A percentile compares a stretch with the other conserved stretches of the same genome.
Conservation (phyloP, 257 asterid genomes). For the Asclepias syriaca region DNA sequence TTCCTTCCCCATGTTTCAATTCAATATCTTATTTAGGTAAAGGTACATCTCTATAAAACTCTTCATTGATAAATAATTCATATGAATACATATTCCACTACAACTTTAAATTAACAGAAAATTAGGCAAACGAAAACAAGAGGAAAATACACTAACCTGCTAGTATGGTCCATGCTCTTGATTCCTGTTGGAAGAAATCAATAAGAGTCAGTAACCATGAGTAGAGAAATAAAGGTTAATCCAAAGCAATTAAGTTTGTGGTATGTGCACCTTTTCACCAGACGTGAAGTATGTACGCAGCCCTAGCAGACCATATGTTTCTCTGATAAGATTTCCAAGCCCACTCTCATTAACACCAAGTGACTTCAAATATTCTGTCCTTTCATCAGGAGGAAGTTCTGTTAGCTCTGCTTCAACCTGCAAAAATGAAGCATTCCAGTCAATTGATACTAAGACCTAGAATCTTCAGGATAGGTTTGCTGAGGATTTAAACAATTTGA, state of each 20-base stretch:
- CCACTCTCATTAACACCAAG: conserved; percentile 91
- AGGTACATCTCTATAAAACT: neutral
- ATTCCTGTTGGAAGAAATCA: conserved; percentile 52
- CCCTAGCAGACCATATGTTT: conserved; percentile 82
- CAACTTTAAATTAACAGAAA: neutral
- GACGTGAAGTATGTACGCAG: conserved; percentile 93
- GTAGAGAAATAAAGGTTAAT: neutral
- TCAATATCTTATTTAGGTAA: neutral
- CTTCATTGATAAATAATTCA: neutral
- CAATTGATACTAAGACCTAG: neutral
- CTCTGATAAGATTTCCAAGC: conserved; percentile 87
- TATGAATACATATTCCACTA: neutral
- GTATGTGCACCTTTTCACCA: conserved; percentile 76
- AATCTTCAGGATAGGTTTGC: neutral
- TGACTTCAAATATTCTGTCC: conserved; percentile 75
- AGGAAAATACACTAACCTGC: conserved; percentile 40
- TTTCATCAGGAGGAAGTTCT: conserved; percentile 90
- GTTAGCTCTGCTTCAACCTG: conserved; percentile 97
- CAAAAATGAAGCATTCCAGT: conserved; percentile 10
- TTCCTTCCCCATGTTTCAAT: neutral
- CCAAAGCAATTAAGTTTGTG: conserved; percentile 6
- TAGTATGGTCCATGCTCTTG: conserved; percentile 95
- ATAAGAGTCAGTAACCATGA: conserved; percentile 10
- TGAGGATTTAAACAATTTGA: neutral
- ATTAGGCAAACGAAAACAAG: neutral